phyloP scores from a whole-genome alignment of 805 yeast species.

The Blastobotrys mokoenaii region DNA sequence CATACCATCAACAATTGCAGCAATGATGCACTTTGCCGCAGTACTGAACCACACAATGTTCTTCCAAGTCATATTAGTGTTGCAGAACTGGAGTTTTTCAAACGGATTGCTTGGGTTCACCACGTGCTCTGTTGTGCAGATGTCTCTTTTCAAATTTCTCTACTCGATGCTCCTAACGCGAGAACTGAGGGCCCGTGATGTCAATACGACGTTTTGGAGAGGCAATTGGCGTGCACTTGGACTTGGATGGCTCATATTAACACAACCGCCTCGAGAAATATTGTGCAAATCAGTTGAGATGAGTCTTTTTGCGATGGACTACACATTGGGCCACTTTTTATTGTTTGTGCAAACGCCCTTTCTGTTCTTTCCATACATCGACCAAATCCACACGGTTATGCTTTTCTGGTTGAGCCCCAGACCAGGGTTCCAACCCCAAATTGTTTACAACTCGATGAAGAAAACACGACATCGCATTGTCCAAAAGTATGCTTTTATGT shows the following conservation, averaged over 20 bases:
- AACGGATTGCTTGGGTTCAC: conserved; percentile 55
- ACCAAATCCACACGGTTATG: conserved; percentile 88
- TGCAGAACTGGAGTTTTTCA: conserved; percentile 60
- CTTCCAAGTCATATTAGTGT: conserved; percentile 57
- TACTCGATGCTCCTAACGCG: conserved; percentile 47
- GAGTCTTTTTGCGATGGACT: conserved; percentile 88
- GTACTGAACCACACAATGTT: conserved; percentile 44
- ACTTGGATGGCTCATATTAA: conserved; percentile 72
- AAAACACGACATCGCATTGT: conserved; percentile 73
- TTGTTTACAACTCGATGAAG: conserved; percentile 68
- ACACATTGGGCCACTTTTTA: conserved; percentile 72
- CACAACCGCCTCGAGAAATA: conserved; percentile 81
- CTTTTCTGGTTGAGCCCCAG: conserved; percentile 92
- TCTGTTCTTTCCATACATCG: conserved; percentile 68
- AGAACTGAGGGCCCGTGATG: conserved; percentile 49
- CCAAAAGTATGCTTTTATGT: conserved; percentile 66
- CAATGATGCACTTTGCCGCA: conserved; percentile 44
- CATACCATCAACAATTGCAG: conserved; percentile 48
- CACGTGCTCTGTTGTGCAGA: conserved; percentile 47
- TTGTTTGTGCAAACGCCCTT: conserved; percentile 77
- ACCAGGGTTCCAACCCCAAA: conserved; percentile 77
- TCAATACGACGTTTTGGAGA: conserved; percentile 63
- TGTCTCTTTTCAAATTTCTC: conserved; percentile 44
- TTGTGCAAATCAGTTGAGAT: conserved; percentile 78
- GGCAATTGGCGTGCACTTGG: conserved; percentile 48